Percentiles rank a stretch among this genome's conserved stretches.
phyloP scores from a whole-genome alignment of 1,284 basidiomycete species.

The Ceratobasidium sp. region DNA sequence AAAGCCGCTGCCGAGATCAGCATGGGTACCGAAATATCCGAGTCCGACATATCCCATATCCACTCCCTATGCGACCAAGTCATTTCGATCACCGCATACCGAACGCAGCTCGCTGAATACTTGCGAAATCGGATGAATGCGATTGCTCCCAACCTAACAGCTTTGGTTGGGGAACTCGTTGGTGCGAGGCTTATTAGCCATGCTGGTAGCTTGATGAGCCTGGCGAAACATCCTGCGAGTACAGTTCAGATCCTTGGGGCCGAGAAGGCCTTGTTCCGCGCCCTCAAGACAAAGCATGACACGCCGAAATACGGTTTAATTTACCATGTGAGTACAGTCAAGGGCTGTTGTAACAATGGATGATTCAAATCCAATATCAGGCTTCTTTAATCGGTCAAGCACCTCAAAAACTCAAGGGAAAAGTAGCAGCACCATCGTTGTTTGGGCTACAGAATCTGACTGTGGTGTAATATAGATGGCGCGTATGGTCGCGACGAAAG shows the following conservation, averaged over 20 bases:
- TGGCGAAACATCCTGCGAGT: slow-evolving; percentile 97
- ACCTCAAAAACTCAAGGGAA: slow-evolving; percentile 98
- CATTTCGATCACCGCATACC: slow-evolving; percentile 94
- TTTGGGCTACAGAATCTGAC: not conserved
- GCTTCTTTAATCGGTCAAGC: slow-evolving; percentile 97
- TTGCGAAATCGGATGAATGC: slow-evolving; percentile 97
- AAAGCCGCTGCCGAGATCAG: slow-evolving; percentile 96
- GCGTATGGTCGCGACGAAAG: slow-evolving; percentile 98
- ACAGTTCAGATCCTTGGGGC: slow-evolving; percentile 99
- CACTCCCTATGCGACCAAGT: slow-evolving; percentile 97
- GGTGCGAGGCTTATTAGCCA: slow-evolving; percentile 97
- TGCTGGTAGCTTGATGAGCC: slow-evolving; percentile 91
- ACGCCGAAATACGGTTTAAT: slow-evolving; percentile 99
- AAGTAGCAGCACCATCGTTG: slow-evolving; percentile 64
- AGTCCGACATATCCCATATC: slow-evolving; percentile 95
- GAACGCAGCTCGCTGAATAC: slow-evolving; percentile 93
- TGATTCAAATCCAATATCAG: slow-evolving; percentile 58
- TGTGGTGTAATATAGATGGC: slow-evolving; percentile 82
- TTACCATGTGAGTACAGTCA: slow-evolving; percentile 78
- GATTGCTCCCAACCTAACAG: slow-evolving; percentile 96
- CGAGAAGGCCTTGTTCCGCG: slow-evolving; percentile 98
- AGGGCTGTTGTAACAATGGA: slow-evolving; percentile 30
- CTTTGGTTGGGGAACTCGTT: slow-evolving; percentile 95
- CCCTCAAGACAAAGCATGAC: slow-evolving; percentile 98
- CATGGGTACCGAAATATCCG: slow-evolving; percentile 99